Evolutionary conservation across 1,284 basidiomycete species (phyloP).

Genomic region (Apiotrichum porosum): DNA sequence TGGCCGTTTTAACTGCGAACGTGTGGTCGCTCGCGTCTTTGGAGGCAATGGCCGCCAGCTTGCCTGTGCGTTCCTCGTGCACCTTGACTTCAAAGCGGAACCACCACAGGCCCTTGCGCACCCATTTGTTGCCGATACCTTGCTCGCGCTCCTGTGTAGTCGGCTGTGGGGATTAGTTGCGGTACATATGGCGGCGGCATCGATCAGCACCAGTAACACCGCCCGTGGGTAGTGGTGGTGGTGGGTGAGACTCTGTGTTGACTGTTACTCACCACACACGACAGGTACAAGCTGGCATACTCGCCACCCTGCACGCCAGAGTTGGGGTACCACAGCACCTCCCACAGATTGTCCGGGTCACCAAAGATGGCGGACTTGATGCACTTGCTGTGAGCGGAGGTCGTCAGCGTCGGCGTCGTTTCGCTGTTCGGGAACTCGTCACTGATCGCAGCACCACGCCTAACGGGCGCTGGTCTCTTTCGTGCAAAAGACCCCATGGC

Average conservation of each 20-base stretch:
- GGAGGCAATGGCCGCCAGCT: slow-evolving; percentile 45
- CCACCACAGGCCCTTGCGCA: slow-evolving; percentile 73
- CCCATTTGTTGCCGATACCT: slow-evolving; percentile 66
- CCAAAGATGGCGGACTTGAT: slow-evolving; percentile 49
- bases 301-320: slow-evolving; percentile 58
- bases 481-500: not conserved
- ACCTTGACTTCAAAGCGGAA: slow-evolving; percentile 77
- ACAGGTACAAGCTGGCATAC: slow-evolving; percentile 69
- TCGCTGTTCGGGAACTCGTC: too few relatives aligned
- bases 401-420: too few relatives aligned
- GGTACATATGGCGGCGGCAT: not conserved
- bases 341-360: slow-evolving; percentile 45
- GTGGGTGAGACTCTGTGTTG: too few relatives aligned
- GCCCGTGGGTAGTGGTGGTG: too few relatives aligned
- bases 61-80: slow-evolving; percentile 26
- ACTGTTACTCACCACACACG: slow-evolving; percentile 61
- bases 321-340: slow-evolving; percentile 77
- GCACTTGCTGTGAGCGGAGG: slow-evolving; percentile 36
- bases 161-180: slow-evolving; percentile 48
- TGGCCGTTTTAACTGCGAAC: slow-evolving; percentile 74
- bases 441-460: not conserved
- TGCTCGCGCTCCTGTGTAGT: slow-evolving; percentile 68
- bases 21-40: slow-evolving; percentile 81
- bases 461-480: not conserved
- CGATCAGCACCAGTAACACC: not conserved